Evolutionary conservation across 2,329 filamentous ascomycete genomes (phyloP), one percentile per base, ranked within the genome.

Genomic region (Pyrenophora teres): DNA sequence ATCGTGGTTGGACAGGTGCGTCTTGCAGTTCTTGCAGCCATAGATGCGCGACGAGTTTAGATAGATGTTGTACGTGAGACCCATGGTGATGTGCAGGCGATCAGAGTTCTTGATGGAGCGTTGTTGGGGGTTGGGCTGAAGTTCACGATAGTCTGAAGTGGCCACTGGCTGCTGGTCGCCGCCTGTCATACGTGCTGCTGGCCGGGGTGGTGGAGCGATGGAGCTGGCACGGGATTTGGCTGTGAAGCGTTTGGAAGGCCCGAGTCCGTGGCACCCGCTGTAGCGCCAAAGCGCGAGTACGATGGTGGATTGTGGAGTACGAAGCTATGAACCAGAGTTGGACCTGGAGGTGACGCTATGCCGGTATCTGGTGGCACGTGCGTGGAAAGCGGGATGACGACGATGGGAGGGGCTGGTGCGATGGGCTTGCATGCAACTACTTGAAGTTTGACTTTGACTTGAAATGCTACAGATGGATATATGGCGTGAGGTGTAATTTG

Each of bases 1-100:
- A 65, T 97, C 92, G 66, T 96, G 91, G 73, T 96, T 94, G 27
- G 92, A 88, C 15, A 99, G 85, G 72, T 99, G 94, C 6, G 94
- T 90, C 76, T 97, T 97, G 86, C 94, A 99, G 68, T 83, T 84
- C 80, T 93, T 93, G 84, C 74, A 97, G 61, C 90, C 92, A 74
- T 94, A 96, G 71, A 97, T 93, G 76, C 90, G 90, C 76, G 81
- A 84, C 70, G 89, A 88, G 74, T 87, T 90, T 60, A 96, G 87
- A 75, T 96, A 97, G 55, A 89, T 87, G 77, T 96, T 96, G 81
- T 96, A 96, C 54, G 87, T 81, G 64, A 97, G 86, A 62, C 92
- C 92, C 92, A 96, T 96, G 40, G 33, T 57, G 53, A 56, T 50
- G n/a, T 39, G 38, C 10, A 53, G 44, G 40, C 40, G 46, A 23